Evolutionary conservation across 768 basidiomycete genomes (phyloP).

Genomic region (Dentipellis sp.): DNA sequence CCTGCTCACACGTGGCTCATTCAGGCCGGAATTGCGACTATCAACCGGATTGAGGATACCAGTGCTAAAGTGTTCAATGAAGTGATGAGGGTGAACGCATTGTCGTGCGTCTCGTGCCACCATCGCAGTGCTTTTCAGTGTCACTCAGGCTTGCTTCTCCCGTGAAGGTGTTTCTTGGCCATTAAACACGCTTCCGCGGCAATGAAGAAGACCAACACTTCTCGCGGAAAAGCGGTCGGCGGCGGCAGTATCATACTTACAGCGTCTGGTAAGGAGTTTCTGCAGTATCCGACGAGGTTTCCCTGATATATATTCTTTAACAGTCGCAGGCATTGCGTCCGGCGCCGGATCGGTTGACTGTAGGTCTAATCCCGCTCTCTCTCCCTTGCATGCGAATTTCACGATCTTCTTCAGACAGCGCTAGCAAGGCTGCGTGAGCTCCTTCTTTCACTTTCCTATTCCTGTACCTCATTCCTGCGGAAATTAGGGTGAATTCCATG

Average conservation of each 20-base stretch:
- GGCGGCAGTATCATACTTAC: slow-evolving; percentile 85
- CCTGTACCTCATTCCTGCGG: slow-evolving; percentile 6
- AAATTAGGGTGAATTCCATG: slow-evolving; percentile 71
- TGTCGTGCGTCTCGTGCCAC: slow-evolving; percentile 36
- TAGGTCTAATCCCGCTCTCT: slow-evolving; percentile 27
- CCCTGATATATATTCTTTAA: not conserved
- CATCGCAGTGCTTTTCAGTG: not conserved
- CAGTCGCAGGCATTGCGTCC: slow-evolving; percentile 76
- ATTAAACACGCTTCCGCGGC: slow-evolving; percentile 79
- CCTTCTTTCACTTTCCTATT: not conserved
- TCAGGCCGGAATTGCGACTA: slow-evolving; percentile 60
- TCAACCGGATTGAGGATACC: slow-evolving; percentile 37
- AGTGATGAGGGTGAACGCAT: slow-evolving; percentile 64
- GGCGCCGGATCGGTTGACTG: slow-evolving; percentile 80
- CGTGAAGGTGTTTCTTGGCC: slow-evolving; percentile 74
- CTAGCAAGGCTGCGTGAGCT: slow-evolving; percentile 86
- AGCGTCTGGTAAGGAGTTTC: slow-evolving; percentile 53
- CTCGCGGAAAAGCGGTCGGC: slow-evolving; percentile 56
- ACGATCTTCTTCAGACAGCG: slow-evolving; percentile 53
- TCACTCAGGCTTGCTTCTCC: not conserved
- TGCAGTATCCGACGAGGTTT: not conserved
- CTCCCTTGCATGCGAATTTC: slow-evolving; percentile 7
- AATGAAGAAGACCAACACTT: slow-evolving; percentile 61
- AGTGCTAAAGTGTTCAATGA: slow-evolving; percentile 64
- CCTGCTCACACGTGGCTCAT: slow-evolving; percentile 1